These are phyloP conservation scores for Hymenoscyphus fructigenus DNA, from an alignment of 2,329 filamentous ascomycete genomes.

Conservation along the genomic window DNA sequence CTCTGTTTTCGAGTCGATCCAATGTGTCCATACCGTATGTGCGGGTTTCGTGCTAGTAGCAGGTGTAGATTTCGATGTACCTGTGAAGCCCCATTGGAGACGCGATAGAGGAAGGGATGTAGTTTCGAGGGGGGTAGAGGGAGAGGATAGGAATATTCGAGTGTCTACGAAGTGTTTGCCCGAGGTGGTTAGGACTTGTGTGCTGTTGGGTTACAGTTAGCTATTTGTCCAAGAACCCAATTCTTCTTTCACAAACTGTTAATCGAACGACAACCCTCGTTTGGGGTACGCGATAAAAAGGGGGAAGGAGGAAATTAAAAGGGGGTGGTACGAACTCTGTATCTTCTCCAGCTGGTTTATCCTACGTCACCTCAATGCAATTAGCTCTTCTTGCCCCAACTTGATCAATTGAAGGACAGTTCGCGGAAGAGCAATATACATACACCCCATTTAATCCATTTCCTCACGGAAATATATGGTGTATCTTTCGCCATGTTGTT, in stretches of 20 bases:
- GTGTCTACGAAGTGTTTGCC: slow-evolving; percentile 34
- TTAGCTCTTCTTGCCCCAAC: neutral
- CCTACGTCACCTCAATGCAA: slow-evolving; percentile 13
- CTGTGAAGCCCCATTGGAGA: slow-evolving; percentile 36
- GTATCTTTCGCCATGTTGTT: neutral
- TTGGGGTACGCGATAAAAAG: neutral
- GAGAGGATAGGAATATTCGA: slow-evolving; percentile 19
- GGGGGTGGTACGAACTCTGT: slow-evolving; percentile 21
- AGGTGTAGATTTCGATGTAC: slow-evolving; percentile 20
- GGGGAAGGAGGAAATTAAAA: neutral
- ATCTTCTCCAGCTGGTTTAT: slow-evolving; percentile 25
- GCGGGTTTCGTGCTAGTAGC: slow-evolving; percentile 16
- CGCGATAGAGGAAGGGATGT: slow-evolving; percentile 16
- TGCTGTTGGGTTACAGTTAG: slow-evolving; percentile 17
- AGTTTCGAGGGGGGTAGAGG: slow-evolving; percentile 14
- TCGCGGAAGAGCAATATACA: slow-evolving; percentile 3
- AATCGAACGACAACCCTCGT: neutral
- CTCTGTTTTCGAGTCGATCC: slow-evolving; percentile 30
- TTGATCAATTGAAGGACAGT: neutral
- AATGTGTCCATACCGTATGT: slow-evolving; percentile 34
- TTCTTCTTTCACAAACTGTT: neutral
- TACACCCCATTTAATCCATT: slow-evolving; percentile 33
- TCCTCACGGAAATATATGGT: slow-evolving; percentile 28
- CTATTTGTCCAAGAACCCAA: neutral
- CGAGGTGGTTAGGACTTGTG: slow-evolving; percentile 36